Evolutionary conservation across 2,329 filamentous ascomycete species (phyloP).

Genomic region (Colletotrichum chrysophilum): DNA sequence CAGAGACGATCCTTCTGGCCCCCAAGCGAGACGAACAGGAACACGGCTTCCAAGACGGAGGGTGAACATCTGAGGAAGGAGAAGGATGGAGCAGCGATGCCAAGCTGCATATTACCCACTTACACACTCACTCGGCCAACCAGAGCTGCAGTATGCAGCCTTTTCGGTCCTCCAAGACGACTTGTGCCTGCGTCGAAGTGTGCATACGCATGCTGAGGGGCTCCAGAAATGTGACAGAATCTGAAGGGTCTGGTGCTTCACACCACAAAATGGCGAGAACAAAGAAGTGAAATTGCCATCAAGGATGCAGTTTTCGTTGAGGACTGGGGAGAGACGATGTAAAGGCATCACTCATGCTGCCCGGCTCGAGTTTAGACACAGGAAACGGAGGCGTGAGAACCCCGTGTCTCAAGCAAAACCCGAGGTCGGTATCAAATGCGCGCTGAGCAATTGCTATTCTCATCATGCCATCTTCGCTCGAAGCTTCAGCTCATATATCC

Average conservation of each 20-base stretch:
- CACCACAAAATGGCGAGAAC: not conserved
- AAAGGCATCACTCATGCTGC: not conserved
- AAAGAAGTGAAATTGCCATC: not conserved
- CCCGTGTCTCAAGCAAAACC: not conserved
- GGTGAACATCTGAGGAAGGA: not conserved
- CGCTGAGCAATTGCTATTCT: not conserved
- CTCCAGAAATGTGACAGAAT: not conserved
- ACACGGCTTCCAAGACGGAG: not conserved
- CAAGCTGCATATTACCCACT: conserved; percentile 7
- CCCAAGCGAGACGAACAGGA: not conserved
- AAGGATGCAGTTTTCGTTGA: not conserved
- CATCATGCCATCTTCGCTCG: not conserved
- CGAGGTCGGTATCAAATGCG: not conserved
- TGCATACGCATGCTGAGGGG: not conserved
- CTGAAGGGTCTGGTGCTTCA: not conserved
- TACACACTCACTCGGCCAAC: not conserved
- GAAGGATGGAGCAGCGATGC: not conserved
- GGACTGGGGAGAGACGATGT: not conserved
- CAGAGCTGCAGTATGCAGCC: not conserved
- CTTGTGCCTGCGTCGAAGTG: conserved; percentile 15
- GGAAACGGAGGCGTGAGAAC: not conserved
- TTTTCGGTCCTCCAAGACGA: not conserved
- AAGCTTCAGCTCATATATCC: not conserved
- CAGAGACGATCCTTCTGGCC: not conserved
- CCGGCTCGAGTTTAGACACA: not conserved